phyloP scores from a whole-genome alignment of 2,329 filamentous ascomycete genomes.

The Diaporthe destruens region DNA sequence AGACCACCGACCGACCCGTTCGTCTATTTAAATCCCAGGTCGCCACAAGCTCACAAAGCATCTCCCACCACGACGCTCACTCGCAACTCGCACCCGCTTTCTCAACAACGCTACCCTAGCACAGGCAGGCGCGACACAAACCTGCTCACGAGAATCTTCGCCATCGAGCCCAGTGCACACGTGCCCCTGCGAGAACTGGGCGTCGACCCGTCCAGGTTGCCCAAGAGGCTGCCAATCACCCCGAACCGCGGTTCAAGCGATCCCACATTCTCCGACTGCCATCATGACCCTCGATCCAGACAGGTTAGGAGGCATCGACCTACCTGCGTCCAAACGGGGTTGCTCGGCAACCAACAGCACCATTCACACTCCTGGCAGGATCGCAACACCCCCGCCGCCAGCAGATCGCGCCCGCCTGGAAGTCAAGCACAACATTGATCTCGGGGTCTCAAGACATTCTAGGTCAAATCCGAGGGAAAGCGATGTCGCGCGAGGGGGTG shows the following conservation, averaged over 20 bases:
- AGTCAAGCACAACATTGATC: constrained; percentile 55
- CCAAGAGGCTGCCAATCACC: neutral
- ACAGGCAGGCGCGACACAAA: constrained; percentile 17
- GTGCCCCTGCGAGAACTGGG: neutral
- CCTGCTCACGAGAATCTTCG: neutral
- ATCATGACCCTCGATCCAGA: constrained; percentile 40
- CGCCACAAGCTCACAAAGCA: neutral
- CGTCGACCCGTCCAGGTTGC: constrained; percentile 18
- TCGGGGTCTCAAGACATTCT: constrained; percentile 49
- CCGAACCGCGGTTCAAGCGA: constrained; percentile 12
- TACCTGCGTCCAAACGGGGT: constrained; percentile 34
- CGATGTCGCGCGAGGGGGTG: constrained; percentile 52
- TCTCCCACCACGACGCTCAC: constrained; percentile 1
- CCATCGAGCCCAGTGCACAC: neutral
- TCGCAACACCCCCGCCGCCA: constrained; percentile 48
- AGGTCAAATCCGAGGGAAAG: constrained; percentile 53
- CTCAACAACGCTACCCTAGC: neutral
- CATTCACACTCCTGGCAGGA: constrained; percentile 43
- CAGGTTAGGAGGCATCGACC: constrained; percentile 20
- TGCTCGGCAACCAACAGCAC: constrained; percentile 41
- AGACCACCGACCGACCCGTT: neutral
- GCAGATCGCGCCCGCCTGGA: constrained; percentile 59
- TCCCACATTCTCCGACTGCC: neutral
- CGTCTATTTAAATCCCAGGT: neutral
- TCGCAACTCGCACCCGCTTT: neutral